Evolutionary conservation across 805 yeast species (phyloP), one percentile per base, ranked within the genome.

Genomic region (Allodekkera sacchari): DNA sequence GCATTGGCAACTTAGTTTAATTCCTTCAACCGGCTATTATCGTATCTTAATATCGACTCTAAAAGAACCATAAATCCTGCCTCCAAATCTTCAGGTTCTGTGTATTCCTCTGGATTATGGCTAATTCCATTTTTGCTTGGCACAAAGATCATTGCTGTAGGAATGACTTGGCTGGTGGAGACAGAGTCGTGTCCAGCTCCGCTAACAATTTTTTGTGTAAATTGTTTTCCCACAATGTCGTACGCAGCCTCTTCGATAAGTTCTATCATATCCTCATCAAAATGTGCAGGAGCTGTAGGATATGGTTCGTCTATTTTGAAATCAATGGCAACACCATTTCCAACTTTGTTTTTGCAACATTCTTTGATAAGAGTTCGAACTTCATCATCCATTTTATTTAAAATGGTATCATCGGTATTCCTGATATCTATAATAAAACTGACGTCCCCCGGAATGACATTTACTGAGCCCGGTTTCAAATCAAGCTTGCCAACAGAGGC

Each of bases 121-220:
- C 77, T 67, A 23, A 78, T 60, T 16, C 85, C 85, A 44, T 73
- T 77, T 41, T 58, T 68, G 19, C 79, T 68, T 6, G 88, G 87
- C 44, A 77, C 73, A 49, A 79, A 79, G 21, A 79, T 71, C 85
- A 79, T 79, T 2, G 83, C 70, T 0, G 87, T 77, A 25, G 88
- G 87, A 25, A 71, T 67, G 28, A 64, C 60, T 5, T 57, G 44
- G 7, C 71, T 63, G 2, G 80, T 73, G 15, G 69, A 64, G 43
- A 83, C 75, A 6, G 83, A 74, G 47, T 79, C 88, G 42, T 79
- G 88, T 8, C 83, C 84, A 5, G 87, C 84, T 18, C 88, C 85
- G 41, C 80, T 71, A 28, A 67, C 64, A 32, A 77, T 74, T 23
- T 59, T 64, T 25, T 63, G 55, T 8, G 61, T 57, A 23, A 61